Conservation (phyloP, 345 rosid species). For the Salix viminalis region DNA sequence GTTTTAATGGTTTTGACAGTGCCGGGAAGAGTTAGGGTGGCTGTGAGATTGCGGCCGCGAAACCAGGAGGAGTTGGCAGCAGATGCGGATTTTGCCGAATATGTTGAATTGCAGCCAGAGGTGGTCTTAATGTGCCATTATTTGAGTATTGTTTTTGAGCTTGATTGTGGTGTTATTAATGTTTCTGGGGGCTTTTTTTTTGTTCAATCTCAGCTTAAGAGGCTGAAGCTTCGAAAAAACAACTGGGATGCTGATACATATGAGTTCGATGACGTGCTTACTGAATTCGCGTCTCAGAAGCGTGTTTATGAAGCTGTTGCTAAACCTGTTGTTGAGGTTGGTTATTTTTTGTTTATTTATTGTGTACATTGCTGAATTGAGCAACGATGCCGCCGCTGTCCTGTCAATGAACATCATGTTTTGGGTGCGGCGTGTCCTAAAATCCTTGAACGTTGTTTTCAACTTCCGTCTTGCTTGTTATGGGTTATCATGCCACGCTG, state of each 20-base stretch:
- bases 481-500: background rate
- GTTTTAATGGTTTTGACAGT: slow-evolving; percentile 10
- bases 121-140: background rate
- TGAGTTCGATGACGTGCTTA: slow-evolving; percentile 31
- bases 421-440: background rate
- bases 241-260: slow-evolving; percentile 35
- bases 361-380: background rate
- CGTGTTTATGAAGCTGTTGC: slow-evolving; percentile 36
- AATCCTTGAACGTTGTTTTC: background rate
- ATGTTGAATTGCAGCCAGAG: slow-evolving; percentile 33
- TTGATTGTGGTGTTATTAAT: background rate
- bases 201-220: slow-evolving; percentile 16
- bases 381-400: background rate
- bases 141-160: background rate
- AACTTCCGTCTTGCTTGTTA: background rate
- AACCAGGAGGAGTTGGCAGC: slow-evolving; percentile 25
- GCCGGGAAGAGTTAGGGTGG: slow-evolving; percentile 33
- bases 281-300: slow-evolving; percentile 38
- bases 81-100: slow-evolving; percentile 30
- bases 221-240: slow-evolving; percentile 32
- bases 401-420: background rate
- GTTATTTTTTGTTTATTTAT: slow-evolving; percentile 4
- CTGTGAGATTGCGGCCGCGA: slow-evolving; percentile 30
- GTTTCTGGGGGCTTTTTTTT: background rate
- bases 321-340: slow-evolving; percentile 35